Evolutionary conservation across 164 flowering plant genomes (phyloP).

Genomic region (Paratinospora sagittata): DNA sequence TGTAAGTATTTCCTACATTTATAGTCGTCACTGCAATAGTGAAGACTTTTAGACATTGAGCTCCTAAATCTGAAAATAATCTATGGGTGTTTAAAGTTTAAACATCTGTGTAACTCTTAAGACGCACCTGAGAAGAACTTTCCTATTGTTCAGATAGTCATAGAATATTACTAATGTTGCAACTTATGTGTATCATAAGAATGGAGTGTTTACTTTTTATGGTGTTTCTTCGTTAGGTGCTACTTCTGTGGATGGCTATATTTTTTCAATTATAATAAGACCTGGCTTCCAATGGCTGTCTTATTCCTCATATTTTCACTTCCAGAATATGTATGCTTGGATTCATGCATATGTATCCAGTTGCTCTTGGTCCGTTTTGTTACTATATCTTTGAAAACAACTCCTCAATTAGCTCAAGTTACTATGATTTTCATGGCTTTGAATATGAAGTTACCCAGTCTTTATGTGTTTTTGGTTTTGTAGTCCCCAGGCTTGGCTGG

Average conservation of each 20-base stretch:
- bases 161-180: too few relatives aligned
- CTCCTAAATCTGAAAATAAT: too few relatives aligned
- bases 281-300: background rate
- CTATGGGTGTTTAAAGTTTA: too few relatives aligned
- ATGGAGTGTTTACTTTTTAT: too few relatives aligned
- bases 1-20: slow-evolving; percentile 46
- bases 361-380: background rate
- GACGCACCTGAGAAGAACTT: too few relatives aligned
- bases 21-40: background rate
- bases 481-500: background rate
- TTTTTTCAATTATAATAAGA: background rate
- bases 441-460: background rate
- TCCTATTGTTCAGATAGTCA: too few relatives aligned
- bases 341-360: background rate
- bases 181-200: too few relatives aligned
- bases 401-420: too few relatives aligned
- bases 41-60: background rate
- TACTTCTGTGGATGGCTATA: background rate
- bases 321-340: background rate
- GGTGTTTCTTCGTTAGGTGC: background rate
- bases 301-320: background rate
- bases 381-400: background rate
- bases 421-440: too few relatives aligned
- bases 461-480: background rate
- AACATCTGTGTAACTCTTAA: too few relatives aligned